These are phyloP conservation scores for Aspergillus indologenus DNA, from an alignment of 495 filamentous ascomycete genomes.

Conservation along the genomic window DNA sequence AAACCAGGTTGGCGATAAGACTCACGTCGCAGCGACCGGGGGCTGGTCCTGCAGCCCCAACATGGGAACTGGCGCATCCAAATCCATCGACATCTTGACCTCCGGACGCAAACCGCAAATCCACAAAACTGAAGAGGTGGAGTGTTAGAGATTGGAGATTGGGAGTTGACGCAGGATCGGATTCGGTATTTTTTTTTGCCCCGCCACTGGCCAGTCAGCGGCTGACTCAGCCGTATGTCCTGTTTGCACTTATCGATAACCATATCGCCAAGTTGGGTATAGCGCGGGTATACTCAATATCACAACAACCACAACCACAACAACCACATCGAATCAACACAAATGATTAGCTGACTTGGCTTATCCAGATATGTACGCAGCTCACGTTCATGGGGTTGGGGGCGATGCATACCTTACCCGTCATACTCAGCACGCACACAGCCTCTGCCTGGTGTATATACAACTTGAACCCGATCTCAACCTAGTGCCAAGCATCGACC, in stretches of 20 bases:
- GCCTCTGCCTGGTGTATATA: not conserved
- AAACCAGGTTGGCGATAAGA: slow-evolving; percentile 22
- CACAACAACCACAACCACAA: too few species aligned
- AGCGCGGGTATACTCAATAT: not conserved
- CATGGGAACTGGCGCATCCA: slow-evolving; percentile 62
- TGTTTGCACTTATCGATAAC: slow-evolving; percentile 19
- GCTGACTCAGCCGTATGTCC: slow-evolving; percentile 30
- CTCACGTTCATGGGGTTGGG: too few species aligned
- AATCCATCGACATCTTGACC: slow-evolving; percentile 64
- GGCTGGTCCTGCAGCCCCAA: slow-evolving; percentile 40
- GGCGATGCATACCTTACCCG: not conserved
- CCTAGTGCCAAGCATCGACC: not conserved
- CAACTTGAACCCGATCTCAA: not conserved
- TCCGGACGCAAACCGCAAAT: not conserved
- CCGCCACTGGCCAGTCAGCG: slow-evolving; percentile 24
- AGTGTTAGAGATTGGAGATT: not conserved
- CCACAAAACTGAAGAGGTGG: slow-evolving; percentile 1
- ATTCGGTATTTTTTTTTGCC: slow-evolving; percentile 30
- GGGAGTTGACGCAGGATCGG: slow-evolving; percentile 4
- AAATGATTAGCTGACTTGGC: too few species aligned
- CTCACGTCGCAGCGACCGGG: slow-evolving; percentile 56
- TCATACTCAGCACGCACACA: not conserved
- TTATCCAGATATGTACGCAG: too few species aligned
- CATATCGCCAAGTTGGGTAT: not conserved
- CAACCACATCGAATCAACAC: too few species aligned